Evolutionary conservation across 768 basidiomycete species (phyloP).

Genomic region (Collybiopsis luxurians): DNA sequence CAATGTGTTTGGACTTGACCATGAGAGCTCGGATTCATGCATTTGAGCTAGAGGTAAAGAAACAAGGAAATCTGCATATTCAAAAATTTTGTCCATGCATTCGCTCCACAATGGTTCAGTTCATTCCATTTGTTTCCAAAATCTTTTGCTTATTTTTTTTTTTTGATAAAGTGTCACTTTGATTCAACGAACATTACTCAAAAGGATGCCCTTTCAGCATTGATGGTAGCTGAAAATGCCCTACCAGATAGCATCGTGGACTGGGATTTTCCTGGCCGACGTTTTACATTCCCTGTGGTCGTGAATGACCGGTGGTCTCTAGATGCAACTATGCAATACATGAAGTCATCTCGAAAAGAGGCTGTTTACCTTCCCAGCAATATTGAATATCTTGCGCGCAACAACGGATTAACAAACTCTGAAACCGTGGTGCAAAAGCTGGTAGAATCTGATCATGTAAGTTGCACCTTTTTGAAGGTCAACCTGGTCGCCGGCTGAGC

Average conservation of each 20-base stretch:
- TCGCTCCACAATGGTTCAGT: constrained; percentile 53
- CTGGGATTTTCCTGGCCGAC: constrained; percentile 46
- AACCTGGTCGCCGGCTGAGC: background rate
- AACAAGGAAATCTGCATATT: constrained; percentile 31
- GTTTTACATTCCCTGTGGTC: constrained; percentile 56
- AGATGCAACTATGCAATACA: constrained; percentile 57
- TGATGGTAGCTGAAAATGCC: constrained; percentile 34
- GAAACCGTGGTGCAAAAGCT: constrained; percentile 45
- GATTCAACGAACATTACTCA: constrained; percentile 44
- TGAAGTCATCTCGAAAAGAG: constrained; percentile 47
- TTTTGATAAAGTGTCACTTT: constrained; percentile 48
- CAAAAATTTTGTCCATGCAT: constrained; percentile 49
- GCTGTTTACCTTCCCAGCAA: constrained; percentile 71
- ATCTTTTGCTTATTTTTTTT: background rate
- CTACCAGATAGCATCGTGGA: constrained; percentile 39
- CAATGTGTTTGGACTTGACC: constrained; percentile 48
- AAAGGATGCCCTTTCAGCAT: constrained; percentile 33
- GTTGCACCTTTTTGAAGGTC: constrained; percentile 2
- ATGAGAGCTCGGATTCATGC: constrained; percentile 59
- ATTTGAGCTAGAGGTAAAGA: constrained; percentile 39
- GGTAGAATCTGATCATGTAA: constrained; percentile 49
- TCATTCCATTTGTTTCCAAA: background rate
- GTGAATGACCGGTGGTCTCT: constrained; percentile 58
- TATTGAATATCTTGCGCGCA: constrained; percentile 60
- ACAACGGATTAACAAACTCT: constrained; percentile 50